Evolutionary conservation across 306 rosid species (phyloP).

Genomic region (Vigna radiata): DNA sequence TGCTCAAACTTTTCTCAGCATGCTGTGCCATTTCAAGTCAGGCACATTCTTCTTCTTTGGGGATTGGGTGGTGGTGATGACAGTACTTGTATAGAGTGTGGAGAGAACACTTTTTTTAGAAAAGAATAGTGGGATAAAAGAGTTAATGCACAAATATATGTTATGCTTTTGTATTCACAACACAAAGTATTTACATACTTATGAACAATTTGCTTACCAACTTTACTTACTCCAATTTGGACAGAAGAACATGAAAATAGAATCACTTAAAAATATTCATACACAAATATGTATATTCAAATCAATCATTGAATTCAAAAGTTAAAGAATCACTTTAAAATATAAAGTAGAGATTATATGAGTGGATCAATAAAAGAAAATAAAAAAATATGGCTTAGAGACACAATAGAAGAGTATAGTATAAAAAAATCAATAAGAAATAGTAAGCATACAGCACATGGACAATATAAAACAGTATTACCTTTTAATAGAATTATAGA

Average conservation of each 20-base stretch:
- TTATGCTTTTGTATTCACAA: constrained; percentile 1
- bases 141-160: background rate
- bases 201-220: background rate
- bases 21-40: constrained; percentile 67
- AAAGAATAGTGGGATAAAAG: constrained; percentile 49
- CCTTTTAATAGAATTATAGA: no score
- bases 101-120: constrained; percentile 69
- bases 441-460: no score
- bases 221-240: background rate
- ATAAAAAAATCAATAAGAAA: no score
- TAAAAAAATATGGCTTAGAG: background rate
- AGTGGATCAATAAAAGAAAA: background rate
- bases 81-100: constrained; percentile 61
- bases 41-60: constrained; percentile 78
- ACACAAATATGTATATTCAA: background rate
- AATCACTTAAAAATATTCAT: background rate
- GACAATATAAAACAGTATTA: no score
- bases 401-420: no score
- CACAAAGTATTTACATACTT: background rate
- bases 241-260: background rate
- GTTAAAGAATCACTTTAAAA: background rate
- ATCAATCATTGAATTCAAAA: background rate
- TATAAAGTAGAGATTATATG: background rate
- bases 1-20: constrained; percentile 64
- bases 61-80: constrained; percentile 68